Evolutionary conservation across 2,329 filamentous ascomycete species (phyloP).

Genomic region (Claviceps cyperi): DNA sequence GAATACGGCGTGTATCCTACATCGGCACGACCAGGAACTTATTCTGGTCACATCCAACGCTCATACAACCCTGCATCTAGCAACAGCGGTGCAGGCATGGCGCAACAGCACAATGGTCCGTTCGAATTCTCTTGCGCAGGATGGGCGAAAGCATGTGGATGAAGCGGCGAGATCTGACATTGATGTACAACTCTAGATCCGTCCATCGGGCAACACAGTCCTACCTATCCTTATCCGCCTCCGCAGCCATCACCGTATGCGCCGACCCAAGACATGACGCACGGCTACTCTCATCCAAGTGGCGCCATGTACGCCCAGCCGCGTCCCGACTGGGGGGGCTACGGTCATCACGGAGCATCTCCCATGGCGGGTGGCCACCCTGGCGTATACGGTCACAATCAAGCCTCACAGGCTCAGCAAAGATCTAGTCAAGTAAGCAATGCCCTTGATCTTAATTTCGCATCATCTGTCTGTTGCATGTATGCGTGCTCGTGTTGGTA

Average conservation of each 20-base stretch:
- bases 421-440: slow-evolving; percentile 46
- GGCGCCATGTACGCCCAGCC: slow-evolving; percentile 51
- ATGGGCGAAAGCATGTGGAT: slow-evolving; percentile 66
- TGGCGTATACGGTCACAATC: slow-evolving; percentile 37
- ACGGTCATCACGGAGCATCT: slow-evolving; percentile 38
- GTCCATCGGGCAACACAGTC: slow-evolving; percentile 85
- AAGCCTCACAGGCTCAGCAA: slow-evolving; percentile 38
- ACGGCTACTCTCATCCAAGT: slow-evolving; percentile 53
- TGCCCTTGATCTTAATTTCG: too few species aligned
- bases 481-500: neutral
- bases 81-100: slow-evolving; percentile 75
- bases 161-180: slow-evolving; percentile 81
- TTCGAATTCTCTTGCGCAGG: slow-evolving; percentile 63
- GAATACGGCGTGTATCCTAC: slow-evolving; percentile 71
- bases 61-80: slow-evolving; percentile 67
- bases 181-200: slow-evolving; percentile 95
- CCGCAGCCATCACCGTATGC: slow-evolving; percentile 74
- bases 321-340: slow-evolving; percentile 62
- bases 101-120: slow-evolving; percentile 95
- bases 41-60: slow-evolving; percentile 77
- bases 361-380: slow-evolving; percentile 37
- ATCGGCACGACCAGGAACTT: slow-evolving; percentile 66
- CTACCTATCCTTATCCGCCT: slow-evolving; percentile 61
- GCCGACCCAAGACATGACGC: slow-evolving; percentile 72
- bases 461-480: neutral